A percentile compares a stretch with the other conserved stretches of the same genome.
These are phyloP conservation scores for Volvariella surrecta DNA, from an alignment of 1,284 basidiomycete species.

Conservation along the genomic window DNA sequence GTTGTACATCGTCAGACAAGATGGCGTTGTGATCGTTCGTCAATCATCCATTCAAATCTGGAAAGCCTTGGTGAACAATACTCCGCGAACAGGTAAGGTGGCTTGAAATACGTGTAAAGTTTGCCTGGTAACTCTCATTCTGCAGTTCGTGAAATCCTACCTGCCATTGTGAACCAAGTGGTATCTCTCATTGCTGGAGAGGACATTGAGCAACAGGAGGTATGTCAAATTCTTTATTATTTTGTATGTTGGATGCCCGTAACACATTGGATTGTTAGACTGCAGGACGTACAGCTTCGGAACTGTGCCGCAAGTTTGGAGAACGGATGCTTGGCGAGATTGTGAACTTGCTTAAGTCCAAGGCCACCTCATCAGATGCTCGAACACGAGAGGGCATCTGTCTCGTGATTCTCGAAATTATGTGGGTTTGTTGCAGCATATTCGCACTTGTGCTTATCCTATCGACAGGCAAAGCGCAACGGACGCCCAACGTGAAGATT, in stretches of 20 bases:
- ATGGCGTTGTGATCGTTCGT: conserved; percentile 84
- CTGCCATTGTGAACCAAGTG: conserved; percentile 76
- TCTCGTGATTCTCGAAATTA: conserved; percentile 80
- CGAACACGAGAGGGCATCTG: conserved; percentile 86
- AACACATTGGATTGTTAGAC: conserved; percentile 45
- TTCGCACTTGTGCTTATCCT: neutral
- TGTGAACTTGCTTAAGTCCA: conserved; percentile 67
- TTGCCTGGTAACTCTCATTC: conserved; percentile 6
- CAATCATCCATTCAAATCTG: conserved; percentile 94
- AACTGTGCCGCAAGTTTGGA: conserved; percentile 94
- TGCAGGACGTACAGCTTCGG: conserved; percentile 78
- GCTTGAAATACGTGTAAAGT: neutral
- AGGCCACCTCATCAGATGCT: conserved; percentile 63
- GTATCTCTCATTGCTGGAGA: conserved; percentile 71
- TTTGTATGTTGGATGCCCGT: neutral
- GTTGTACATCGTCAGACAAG: conserved; percentile 91
- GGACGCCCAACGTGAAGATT: conserved; percentile 80
- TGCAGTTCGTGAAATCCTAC: conserved; percentile 88
- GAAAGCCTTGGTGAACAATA: conserved; percentile 96
- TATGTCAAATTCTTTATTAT: conserved; percentile 23
- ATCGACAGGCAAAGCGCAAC: conserved; percentile 69
- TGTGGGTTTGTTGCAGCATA: conserved; percentile 38
- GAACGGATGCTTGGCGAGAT: conserved; percentile 88
- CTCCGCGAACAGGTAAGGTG: conserved; percentile 64
- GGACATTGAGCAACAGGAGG: conserved; percentile 88